Percentiles rank a stretch among this genome's conserved stretches.
These are phyloP conservation scores for Pezicula carpinea DNA, from an alignment of 2,329 filamentous ascomycete genomes.

Conservation along the genomic window DNA sequence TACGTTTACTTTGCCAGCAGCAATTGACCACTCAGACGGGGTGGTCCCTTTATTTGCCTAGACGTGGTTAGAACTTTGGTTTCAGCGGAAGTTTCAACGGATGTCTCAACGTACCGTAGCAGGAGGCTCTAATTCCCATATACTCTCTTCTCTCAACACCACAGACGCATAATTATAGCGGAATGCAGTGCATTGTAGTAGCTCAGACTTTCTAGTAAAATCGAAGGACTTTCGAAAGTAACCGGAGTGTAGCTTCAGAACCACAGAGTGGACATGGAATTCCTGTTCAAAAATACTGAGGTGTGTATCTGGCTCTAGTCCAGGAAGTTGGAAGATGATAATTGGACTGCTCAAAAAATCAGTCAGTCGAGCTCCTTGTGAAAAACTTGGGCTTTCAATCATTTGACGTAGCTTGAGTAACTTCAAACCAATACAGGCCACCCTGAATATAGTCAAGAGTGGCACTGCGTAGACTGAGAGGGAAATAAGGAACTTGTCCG, in stretches of 20 bases:
- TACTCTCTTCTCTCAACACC: background rate
- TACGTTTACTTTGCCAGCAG: too few species aligned
- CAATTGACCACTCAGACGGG: too few species aligned
- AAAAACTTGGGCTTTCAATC: background rate
- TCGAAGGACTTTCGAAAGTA: constrained; percentile 5
- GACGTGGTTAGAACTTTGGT: too few species aligned
- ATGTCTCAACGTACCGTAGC: background rate
- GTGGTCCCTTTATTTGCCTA: too few species aligned
- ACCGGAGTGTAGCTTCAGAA: constrained; percentile 4
- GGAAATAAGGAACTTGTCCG: too few species aligned
- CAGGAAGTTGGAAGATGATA: background rate
- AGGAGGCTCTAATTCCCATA: background rate
- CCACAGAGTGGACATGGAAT: constrained; percentile 4
- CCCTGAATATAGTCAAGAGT: too few species aligned
- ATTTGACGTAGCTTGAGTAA: too few species aligned
- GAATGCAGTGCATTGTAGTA: background rate
- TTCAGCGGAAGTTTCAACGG: too few species aligned
- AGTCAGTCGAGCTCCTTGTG: background rate
- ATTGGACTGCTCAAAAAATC: background rate
- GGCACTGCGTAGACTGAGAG: too few species aligned
- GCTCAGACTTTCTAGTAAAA: background rate
- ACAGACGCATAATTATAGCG: background rate
- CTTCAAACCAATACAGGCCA: too few species aligned
- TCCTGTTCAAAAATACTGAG: constrained; percentile 1
- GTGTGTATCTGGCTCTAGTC: background rate